Percentiles rank a stretch among this genome's conserved stretches.
These are phyloP conservation scores for Xanthoconium stramineum DNA, from an alignment of 768 basidiomycete species.

Conservation along the genomic window DNA sequence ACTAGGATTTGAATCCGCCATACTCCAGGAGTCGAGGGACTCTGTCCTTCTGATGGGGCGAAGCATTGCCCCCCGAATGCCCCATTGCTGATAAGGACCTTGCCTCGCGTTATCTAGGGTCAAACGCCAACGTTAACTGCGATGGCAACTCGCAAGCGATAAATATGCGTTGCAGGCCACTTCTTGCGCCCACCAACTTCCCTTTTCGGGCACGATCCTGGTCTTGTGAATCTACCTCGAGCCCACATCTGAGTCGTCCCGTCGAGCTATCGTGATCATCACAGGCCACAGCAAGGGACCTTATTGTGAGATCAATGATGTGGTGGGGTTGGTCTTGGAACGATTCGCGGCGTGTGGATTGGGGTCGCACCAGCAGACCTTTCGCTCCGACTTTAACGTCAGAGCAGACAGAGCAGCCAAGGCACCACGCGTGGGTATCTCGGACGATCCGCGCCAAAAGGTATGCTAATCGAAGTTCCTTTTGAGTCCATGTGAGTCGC, in stretches of 20 bases:
- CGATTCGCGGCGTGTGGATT: no score
- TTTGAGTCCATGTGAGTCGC: neutral
- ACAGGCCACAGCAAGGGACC: neutral
- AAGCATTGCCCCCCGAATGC: neutral
- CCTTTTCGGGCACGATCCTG: neutral
- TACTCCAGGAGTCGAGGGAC: no score
- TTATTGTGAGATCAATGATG: no score
- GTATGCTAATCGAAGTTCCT: conserved; percentile 54
- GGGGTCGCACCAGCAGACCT: no score
- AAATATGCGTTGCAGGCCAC: neutral
- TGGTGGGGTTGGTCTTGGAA: neutral
- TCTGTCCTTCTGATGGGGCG: neutral
- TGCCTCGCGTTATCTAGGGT: neutral
- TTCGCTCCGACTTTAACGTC: conserved; percentile 2
- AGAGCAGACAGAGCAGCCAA: conserved; percentile 23
- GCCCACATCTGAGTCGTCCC: neutral
- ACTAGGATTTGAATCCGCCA: no score
- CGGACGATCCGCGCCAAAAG: conserved; percentile 38
- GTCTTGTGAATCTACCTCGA: conserved; percentile 7
- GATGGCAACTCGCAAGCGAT: neutral
- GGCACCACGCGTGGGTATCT: conserved; percentile 27
- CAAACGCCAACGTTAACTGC: neutral
- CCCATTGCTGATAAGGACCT: neutral
- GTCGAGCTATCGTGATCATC: neutral
- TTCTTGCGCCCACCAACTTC: neutral